These are phyloP conservation scores for Striga hermonthica DNA, from an alignment of 305 asterid genomes.

Conservation along the genomic window DNA sequence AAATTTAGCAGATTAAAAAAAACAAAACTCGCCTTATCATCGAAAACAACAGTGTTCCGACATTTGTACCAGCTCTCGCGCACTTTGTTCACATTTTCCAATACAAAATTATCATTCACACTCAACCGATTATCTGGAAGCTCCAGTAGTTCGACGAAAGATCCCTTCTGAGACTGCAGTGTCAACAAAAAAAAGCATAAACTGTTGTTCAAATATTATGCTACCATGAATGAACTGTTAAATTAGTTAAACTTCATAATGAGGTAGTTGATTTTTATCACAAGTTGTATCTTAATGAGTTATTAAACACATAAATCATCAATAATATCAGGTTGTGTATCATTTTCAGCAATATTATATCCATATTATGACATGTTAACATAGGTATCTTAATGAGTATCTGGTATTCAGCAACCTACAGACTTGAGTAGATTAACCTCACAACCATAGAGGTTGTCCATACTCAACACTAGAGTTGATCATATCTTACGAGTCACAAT, in stretches of 20 bases:
- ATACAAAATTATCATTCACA: not conserved
- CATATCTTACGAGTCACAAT: no score
- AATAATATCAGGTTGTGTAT: not conserved
- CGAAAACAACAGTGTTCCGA: constrained; percentile 9
- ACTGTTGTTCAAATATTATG: not conserved
- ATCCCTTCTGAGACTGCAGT: constrained; percentile 9
- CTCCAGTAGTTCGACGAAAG: constrained; percentile 3
- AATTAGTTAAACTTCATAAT: not conserved
- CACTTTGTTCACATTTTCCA: constrained; percentile 18
- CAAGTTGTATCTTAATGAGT: not conserved
- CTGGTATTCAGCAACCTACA: not conserved
- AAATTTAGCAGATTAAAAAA: not conserved
- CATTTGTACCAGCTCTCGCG: constrained; percentile 16
- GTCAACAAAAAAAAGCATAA: not conserved
- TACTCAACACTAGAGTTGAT: not conserved
- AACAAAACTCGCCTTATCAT: constrained; percentile 13
- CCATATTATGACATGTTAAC: constrained; percentile 1
- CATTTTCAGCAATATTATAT: not conserved
- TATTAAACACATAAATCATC: not conserved
- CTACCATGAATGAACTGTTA: constrained; percentile 1
- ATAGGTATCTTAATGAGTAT: no score
- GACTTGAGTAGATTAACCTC: not conserved
- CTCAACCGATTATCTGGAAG: not conserved
- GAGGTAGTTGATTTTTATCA: not conserved
- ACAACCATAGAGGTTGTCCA: not conserved